A percentile compares a stretch with the other conserved stretches of the same genome.
These are phyloP conservation scores for Penicillium vulpinum DNA, from an alignment of 2,329 filamentous ascomycete genomes.

Conservation along the genomic window DNA sequence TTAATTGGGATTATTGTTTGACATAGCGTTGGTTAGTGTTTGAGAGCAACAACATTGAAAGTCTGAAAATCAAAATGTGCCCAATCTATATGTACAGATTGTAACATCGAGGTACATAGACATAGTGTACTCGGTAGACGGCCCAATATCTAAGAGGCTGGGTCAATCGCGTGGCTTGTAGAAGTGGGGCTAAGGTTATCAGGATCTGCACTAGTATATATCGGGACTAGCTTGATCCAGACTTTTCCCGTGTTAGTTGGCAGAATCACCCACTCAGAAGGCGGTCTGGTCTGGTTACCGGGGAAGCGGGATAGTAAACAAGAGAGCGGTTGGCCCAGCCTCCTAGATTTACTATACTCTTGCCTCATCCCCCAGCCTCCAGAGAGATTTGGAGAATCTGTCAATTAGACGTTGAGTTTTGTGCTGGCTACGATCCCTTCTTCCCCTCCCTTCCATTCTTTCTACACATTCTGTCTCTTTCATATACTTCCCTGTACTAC, in stretches of 20 bases:
- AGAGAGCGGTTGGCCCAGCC: slow-evolving; percentile 44
- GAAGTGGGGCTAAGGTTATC: slow-evolving; percentile 17
- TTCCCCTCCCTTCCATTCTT: slow-evolving; percentile 29
- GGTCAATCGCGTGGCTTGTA: slow-evolving; percentile 17
- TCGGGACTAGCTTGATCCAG: slow-evolving; percentile 7
- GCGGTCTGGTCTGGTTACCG: slow-evolving; percentile 39
- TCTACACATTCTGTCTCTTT: slow-evolving; percentile 30
- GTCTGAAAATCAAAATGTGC: background rate
- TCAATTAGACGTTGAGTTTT: slow-evolving; percentile 21
- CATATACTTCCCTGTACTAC: slow-evolving; percentile 17
- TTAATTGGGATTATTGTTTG: slow-evolving; percentile 2
- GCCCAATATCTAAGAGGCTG: slow-evolving; percentile 19
- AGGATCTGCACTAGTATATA: slow-evolving; percentile 12
- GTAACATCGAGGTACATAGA: background rate
- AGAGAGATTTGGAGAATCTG: slow-evolving; percentile 10
- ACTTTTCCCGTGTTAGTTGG: background rate
- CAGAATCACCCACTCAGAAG: slow-evolving; percentile 20
- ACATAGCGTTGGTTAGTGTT: slow-evolving; percentile 9
- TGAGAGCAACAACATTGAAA: background rate
- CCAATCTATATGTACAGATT: background rate
- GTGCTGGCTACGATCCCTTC: slow-evolving; percentile 41
- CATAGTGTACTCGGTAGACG: background rate
- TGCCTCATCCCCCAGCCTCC: slow-evolving; percentile 40
- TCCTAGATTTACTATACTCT: slow-evolving; percentile 32
- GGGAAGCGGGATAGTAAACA: slow-evolving; percentile 43